Evolutionary conservation across 2,329 filamentous ascomycete species (phyloP).

Genomic region (Penicillium sp.): DNA sequence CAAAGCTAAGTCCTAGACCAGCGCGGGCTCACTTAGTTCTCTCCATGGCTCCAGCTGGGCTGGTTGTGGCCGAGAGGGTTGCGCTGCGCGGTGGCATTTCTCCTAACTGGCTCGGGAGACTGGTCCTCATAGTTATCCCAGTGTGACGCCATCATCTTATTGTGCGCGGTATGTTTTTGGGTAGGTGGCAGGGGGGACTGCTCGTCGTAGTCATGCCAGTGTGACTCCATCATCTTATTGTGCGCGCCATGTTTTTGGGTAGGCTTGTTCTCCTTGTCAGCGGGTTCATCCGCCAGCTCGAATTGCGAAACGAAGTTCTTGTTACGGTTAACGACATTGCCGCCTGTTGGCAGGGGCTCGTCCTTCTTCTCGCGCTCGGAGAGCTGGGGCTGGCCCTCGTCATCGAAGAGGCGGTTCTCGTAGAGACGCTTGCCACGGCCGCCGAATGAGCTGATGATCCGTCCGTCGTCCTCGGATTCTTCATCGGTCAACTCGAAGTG

Average conservation of each 20-base stretch:
- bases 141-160: slow-evolving; percentile 67
- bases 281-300: slow-evolving; percentile 63
- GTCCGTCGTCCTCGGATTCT: slow-evolving; percentile 50
- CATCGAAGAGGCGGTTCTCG: slow-evolving; percentile 70
- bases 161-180: not conserved
- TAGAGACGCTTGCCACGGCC: slow-evolving; percentile 73
- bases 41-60: slow-evolving; percentile 46
- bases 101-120: slow-evolving; percentile 25
- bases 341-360: slow-evolving; percentile 63
- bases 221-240: slow-evolving; percentile 66
- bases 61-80: slow-evolving; percentile 33
- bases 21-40: slow-evolving; percentile 25
- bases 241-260: slow-evolving; percentile 55
- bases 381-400: slow-evolving; percentile 58
- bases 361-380: slow-evolving; percentile 28
- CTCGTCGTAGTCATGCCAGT: slow-evolving; percentile 48
- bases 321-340: slow-evolving; percentile 69
- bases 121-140: slow-evolving; percentile 48
- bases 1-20: not conserved
- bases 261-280: slow-evolving; percentile 41
- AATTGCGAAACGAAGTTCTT: slow-evolving; percentile 81
- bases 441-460: slow-evolving; percentile 51
- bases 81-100: slow-evolving; percentile 28
- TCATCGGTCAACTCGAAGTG: slow-evolving; percentile 87
- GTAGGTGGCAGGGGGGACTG: slow-evolving; percentile 16